phyloP scores from a whole-genome alignment of 805 yeast species.

The Kuraishia cidri region DNA sequence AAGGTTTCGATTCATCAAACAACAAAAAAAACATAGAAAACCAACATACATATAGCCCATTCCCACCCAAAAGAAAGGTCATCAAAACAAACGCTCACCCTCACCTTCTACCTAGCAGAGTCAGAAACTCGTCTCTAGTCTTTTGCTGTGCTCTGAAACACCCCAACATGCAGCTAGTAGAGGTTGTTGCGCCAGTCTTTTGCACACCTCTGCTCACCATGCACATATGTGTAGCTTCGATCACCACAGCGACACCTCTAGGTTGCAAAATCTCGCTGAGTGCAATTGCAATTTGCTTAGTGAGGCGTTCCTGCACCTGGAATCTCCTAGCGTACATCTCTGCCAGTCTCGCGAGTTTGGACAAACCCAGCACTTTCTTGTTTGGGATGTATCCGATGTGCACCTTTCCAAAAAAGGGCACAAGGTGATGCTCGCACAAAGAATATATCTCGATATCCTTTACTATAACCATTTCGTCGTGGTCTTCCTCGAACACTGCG shows the following conservation, averaged over 20 bases:
- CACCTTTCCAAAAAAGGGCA: conserved; percentile 94
- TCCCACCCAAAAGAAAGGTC: background rate
- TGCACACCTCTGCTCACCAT: conserved; percentile 98
- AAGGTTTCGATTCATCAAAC: too few species aligned
- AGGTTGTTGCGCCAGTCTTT: conserved; percentile 87
- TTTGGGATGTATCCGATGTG: conserved; percentile 98
- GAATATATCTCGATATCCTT: conserved; percentile 89
- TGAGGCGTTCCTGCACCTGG: conserved; percentile 96
- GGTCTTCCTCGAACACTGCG: conserved; percentile 97
- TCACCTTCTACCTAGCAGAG: conserved; percentile 44
- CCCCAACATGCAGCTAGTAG: conserved; percentile 96
- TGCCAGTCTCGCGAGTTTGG: conserved; percentile 90
- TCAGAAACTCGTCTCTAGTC: conserved; percentile 93
- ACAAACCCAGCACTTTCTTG: conserved; percentile 83
- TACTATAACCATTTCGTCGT: conserved; percentile 98
- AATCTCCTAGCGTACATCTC: conserved; percentile 94
- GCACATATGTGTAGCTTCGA: conserved; percentile 98
- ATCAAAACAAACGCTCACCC: background rate
- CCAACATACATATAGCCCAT: background rate
- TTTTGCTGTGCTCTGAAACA: conserved; percentile 89
- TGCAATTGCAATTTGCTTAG: conserved; percentile 97
- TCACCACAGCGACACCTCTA: conserved; percentile 95
- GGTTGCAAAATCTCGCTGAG: conserved; percentile 85
- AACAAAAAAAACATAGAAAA: too few species aligned
- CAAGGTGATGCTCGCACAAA: conserved; percentile 95